Evolutionary conservation across 352 stramenopile species (phyloP).

Genomic region (Pythium aristosporum): DNA sequence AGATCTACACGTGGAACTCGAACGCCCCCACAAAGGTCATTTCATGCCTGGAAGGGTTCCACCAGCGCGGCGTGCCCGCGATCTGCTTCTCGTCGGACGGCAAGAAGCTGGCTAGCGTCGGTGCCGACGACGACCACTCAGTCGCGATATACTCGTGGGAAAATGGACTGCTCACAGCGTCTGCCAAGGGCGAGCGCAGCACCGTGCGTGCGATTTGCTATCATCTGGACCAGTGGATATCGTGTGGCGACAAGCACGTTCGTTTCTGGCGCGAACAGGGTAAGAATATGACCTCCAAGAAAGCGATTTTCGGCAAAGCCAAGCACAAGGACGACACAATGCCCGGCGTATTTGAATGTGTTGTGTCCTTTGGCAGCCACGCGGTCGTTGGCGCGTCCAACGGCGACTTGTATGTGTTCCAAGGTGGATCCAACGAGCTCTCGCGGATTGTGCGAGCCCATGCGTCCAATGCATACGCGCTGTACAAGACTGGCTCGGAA

Average conservation of each 20-base stretch:
- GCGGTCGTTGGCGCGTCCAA: conserved; percentile 59
- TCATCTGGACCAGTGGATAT: conserved; percentile 62
- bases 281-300: conserved; percentile 65
- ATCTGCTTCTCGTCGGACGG: conserved; percentile 76
- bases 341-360: conserved; percentile 48
- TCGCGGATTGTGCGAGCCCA: conserved; percentile 57
- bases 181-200: conserved; percentile 64
- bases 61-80: conserved; percentile 68
- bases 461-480: conserved; percentile 37
- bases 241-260: conserved; percentile 69
- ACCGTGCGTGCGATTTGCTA: conserved; percentile 54
- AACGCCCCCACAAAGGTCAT: conserved; percentile 28
- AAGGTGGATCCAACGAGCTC: conserved; percentile 42
- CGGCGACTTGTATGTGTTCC: conserved; percentile 78
- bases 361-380: conserved; percentile 46
- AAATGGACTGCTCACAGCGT: conserved; percentile 41
- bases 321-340: conserved; percentile 53
- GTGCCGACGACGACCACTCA: conserved; percentile 82
- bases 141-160: conserved; percentile 83
- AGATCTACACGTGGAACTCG: conserved; percentile 82
- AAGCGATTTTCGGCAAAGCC: conserved; percentile 63
- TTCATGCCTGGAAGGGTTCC: conserved; percentile 69
- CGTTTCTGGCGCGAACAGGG: conserved; percentile 79
- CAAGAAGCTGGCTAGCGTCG: conserved; percentile 64
- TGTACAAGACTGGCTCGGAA: conserved; percentile 34